A percentile compares a stretch with the other conserved stretches of the same genome.
Conservation (phyloP, 805 yeast genomes). For the Kodamaea jinghongensis region DNA sequence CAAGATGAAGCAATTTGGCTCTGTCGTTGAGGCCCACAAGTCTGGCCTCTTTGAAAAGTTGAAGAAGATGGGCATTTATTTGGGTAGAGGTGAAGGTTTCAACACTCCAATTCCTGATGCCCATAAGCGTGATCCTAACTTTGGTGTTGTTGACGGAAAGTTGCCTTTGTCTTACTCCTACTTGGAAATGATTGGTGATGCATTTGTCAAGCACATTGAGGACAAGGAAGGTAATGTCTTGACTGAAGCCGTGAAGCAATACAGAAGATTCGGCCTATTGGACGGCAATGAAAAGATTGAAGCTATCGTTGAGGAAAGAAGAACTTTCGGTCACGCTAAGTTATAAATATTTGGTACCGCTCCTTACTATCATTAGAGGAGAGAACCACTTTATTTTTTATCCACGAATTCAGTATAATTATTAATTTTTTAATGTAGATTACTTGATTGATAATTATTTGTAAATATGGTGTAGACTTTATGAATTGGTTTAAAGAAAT, state of each 20-base stretch:
- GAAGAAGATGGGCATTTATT: slow-evolving; percentile 54
- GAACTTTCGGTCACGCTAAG: slow-evolving; percentile 15
- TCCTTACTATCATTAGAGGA: no score
- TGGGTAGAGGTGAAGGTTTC: slow-evolving; percentile 84
- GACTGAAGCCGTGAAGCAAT: slow-evolving; percentile 51
- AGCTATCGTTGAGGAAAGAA: slow-evolving; percentile 39
- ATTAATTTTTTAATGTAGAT: no score
- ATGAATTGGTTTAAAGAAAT: no score
- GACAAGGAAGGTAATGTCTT: slow-evolving; percentile 41
- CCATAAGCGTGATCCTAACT: slow-evolving; percentile 20
- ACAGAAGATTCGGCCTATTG: slow-evolving; percentile 65
- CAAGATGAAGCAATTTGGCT: slow-evolving; percentile 66
- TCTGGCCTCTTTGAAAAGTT: slow-evolving; percentile 64
- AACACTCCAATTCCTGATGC: slow-evolving; percentile 50
- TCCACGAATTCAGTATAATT: no score
- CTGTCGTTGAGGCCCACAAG: slow-evolving; percentile 71
- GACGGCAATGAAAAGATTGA: slow-evolving; percentile 43
- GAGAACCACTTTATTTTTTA: no score
- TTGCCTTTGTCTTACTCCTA: slow-evolving; percentile 57
- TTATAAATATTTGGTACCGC: no score
- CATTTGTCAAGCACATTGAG: slow-evolving; percentile 39
- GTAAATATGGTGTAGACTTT: no score
- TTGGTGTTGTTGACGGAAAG: slow-evolving; percentile 33
- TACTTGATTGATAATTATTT: no score
- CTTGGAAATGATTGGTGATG: slow-evolving; percentile 48